Base-by-base conservation (phyloP, 208 protist genomes). In the Jaenimonas drosophilae region DNA sequence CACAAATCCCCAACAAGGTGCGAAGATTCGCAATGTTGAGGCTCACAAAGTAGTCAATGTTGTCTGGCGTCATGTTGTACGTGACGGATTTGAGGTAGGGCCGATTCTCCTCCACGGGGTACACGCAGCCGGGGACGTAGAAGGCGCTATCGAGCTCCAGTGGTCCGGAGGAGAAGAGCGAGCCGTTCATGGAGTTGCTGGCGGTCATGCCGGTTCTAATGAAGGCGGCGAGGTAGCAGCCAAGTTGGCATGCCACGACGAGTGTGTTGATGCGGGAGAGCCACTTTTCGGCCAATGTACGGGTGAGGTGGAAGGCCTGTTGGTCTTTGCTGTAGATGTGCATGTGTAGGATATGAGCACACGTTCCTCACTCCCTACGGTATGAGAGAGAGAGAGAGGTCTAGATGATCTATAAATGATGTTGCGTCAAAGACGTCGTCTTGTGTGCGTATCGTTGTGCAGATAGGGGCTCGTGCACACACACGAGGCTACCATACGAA, bases 251-350 rank as follows among this genome's bases (percentile, higher is more conserved):
- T 19, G 67, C 53, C 9, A 80, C 59, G 14, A 76, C 42, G 4
- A 86, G 25, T 7, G 65, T 72, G 51, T 87, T 84, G 20, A 64
- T 6, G 14, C 77, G 70, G 2, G 70, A 64, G 48, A 87, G 73
- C 68, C 68, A 88, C 43, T 54, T 76, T 56, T 93, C 79, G 9
- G 45, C 51, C 31, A 31, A 28, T 7, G 80, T 88, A 37, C 85
- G 79, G 21, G 57, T 33, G 20, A 88, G 43, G 45, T 86, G 79
- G 44, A 82, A 83, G 5, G 67, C 63, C 53, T 83, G 76, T 56
- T 93, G 85, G 31, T 90, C 77, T 34, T 73, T 88, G 44, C 76
- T 65, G 51, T 80, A 90, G 38, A 93, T 72, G 60, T 88, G 70
- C 85, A 93, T 93, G n/a, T n/a, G n/a, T n/a, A n/a, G n/a, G n/a